A percentile compares a stretch with the other conserved stretches of the same genome.
These are phyloP conservation scores for Alisma plantagoaquatica DNA, from an alignment of 106 monocot genomes.

Conservation along the genomic window DNA sequence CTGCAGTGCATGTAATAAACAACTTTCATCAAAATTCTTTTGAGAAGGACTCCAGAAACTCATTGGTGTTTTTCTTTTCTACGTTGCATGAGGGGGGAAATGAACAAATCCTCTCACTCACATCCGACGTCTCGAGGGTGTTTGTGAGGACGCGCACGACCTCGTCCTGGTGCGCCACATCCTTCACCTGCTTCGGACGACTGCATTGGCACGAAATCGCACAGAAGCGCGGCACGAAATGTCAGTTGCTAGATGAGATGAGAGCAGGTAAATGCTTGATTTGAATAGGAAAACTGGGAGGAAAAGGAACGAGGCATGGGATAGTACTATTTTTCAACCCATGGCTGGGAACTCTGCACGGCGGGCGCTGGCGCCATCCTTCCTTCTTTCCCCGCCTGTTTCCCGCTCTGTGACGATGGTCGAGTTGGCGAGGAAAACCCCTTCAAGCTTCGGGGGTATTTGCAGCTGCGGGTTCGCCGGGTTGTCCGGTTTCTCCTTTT, in stretches of 20 bases:
- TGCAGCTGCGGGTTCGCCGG: no score
- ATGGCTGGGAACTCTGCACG: slow-evolving; percentile 66
- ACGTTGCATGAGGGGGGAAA: no score
- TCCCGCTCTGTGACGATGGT: slow-evolving; percentile 7
- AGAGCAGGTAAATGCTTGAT: not conserved
- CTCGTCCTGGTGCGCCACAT: slow-evolving; percentile 97
- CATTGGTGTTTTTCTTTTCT: no score
- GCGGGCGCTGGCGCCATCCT: slow-evolving; percentile 31
- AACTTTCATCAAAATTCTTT: no score
- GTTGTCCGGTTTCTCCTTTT: no score
- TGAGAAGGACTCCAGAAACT: no score
- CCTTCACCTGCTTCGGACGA: slow-evolving; percentile 96
- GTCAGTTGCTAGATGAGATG: not conserved
- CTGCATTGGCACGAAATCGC: no score
- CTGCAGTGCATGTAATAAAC: no score
- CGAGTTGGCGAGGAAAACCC: no score
- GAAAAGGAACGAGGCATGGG: not conserved
- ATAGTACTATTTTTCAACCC: slow-evolving; percentile 97
- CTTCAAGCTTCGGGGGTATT: not conserved
- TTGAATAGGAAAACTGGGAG: not conserved
- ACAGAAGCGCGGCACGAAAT: not conserved
- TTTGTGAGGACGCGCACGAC: slow-evolving; percentile 94
- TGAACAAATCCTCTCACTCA: slow-evolving; percentile 22
- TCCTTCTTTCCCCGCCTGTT: not conserved
- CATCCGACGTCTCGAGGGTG: slow-evolving; percentile 86